Evolutionary conservation across 1,284 basidiomycete genomes (phyloP), one percentile per base, ranked within the genome.

Genomic region (Cutaneotrichosporon cutaneum): DNA sequence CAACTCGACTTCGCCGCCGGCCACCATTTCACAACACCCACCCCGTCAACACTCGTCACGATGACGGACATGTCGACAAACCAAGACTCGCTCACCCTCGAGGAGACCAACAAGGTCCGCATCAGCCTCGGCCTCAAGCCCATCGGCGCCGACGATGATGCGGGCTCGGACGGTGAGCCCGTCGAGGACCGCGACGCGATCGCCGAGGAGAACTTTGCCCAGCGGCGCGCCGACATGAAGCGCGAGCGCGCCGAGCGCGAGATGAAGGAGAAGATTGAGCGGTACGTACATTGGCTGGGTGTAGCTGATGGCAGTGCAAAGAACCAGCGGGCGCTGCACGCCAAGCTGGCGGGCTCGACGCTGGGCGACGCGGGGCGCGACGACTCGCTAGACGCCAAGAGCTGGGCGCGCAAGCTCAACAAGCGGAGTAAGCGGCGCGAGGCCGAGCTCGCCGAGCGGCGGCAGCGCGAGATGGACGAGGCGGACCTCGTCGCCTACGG

Each of bases 71-170:
- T 54, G 60, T 63, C 65, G n/a, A 51, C 56, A 22, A 60, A 79
- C 58, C 61, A 69, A 57, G 74, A 76, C 58, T 67, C 72, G 89
- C 90, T 76, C 89, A 96, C 76, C 89, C 86, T 99, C 75, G 94
- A 97, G 77, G 96, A 99, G 85, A 97, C 94, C 59, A 98, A 98
- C 84, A 93, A 90, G 81, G 92, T 97, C 76, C 92, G 96, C 82
- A 86, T 96, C 66, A 90, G 88, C 9, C 85, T 98, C 50, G 96
- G 96, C 70, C 87, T 99, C 66, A 92, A 94, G 78, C 95, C 95
- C 39, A 86, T 99, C 60, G 89, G 88, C 4, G 92, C 90, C 67
- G 86, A 88, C 8, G 70, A 74, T 30, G 76, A 24, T 65, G 68
- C 39, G 18, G 61, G 86, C 69, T 61, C 58, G 13, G 67, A 65